Percentiles rank a stretch among this genome's conserved stretches.
These are phyloP conservation scores for Colletotrichum incanum DNA, from an alignment of 2,329 filamentous ascomycete species.

Conservation along the genomic window DNA sequence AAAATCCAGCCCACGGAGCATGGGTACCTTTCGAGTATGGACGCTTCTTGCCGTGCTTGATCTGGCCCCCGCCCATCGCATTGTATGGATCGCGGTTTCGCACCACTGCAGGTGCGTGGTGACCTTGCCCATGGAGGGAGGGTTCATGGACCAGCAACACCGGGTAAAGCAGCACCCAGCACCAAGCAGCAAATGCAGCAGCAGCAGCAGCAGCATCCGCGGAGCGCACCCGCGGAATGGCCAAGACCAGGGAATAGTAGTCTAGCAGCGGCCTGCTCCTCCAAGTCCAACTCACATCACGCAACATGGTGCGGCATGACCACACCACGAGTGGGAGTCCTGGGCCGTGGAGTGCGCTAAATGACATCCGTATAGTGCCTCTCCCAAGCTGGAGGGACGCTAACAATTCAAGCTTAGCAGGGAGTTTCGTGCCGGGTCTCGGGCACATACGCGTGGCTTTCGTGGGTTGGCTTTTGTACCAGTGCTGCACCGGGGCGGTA, in stretches of 20 bases:
- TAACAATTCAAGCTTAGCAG: conserved; percentile 39
- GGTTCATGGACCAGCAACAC: conserved; percentile 8
- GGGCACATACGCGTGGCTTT: conserved; percentile 25
- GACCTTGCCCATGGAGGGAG: conserved; percentile 12
- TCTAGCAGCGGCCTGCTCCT: background rate
- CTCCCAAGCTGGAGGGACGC: conserved; percentile 34
- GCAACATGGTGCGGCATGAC: background rate
- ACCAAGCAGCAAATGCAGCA: background rate
- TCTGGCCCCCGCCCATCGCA: conserved; percentile 9
- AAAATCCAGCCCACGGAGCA: conserved; percentile 23
- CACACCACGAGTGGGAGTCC: conserved; percentile 7
- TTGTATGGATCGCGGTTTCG: conserved; percentile 29
- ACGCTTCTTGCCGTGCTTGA: conserved; percentile 8
- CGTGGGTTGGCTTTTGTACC: conserved; percentile 6
- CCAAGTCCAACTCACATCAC: too few relatives aligned
- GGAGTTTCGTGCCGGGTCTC: conserved; percentile 10
- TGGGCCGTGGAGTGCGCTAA: conserved; percentile 13
- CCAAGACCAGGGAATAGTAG: conserved; percentile 13
- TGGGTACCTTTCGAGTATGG: conserved; percentile 37
- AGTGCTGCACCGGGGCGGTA: conserved; percentile 10
- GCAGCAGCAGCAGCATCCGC: conserved; percentile 4
- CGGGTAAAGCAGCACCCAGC: too few relatives aligned
- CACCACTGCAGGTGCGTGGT: conserved; percentile 34
- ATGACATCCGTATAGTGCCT: background rate
- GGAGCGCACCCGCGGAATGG: conserved; percentile 31